Percentiles rank a stretch among this genome's conserved stretches.
Evolutionary conservation across 257 asterid genomes (phyloP).

Genomic region (Anisodus acutangulus): DNA sequence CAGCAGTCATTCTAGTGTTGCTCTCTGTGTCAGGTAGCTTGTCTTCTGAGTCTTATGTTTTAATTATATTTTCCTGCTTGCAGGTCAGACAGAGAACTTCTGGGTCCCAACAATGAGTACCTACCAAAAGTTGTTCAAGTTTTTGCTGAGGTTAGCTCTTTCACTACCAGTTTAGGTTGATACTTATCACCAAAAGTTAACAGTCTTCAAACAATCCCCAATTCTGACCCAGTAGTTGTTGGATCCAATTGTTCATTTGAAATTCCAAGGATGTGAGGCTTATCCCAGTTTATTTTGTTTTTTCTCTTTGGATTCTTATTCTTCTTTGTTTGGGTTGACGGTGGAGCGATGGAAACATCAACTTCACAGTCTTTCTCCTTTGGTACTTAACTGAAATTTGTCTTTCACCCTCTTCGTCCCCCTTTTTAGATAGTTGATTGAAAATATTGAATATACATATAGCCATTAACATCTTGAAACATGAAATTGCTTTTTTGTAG

Average conservation of each 20-base stretch:
- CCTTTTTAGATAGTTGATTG: no score
- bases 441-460: not conserved
- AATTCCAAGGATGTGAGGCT: slow-evolving; percentile 15
- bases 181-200: not conserved
- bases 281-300: not conserved
- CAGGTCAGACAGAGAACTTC: slow-evolving; percentile 82
- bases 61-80: slow-evolving; percentile 31
- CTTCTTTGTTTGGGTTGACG: not conserved
- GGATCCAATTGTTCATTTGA: slow-evolving; percentile 27
- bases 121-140: slow-evolving; percentile 90
- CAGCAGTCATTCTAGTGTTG: not conserved
- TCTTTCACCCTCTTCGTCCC: no score
- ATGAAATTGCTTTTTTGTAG: not conserved
- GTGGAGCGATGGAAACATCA: no score
- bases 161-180: not conserved
- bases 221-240: not conserved
- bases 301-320: not conserved
- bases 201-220: not conserved
- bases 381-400: no score
- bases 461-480: not conserved
- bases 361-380: no score
- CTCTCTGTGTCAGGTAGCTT: slow-evolving; percentile 15
- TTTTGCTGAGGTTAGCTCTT: slow-evolving; percentile 86
- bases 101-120: slow-evolving; percentile 90
- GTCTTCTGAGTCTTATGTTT: not conserved